Evolutionary conservation across 441 rosid species (phyloP).

Genomic region (Adansonia grandidieri): DNA sequence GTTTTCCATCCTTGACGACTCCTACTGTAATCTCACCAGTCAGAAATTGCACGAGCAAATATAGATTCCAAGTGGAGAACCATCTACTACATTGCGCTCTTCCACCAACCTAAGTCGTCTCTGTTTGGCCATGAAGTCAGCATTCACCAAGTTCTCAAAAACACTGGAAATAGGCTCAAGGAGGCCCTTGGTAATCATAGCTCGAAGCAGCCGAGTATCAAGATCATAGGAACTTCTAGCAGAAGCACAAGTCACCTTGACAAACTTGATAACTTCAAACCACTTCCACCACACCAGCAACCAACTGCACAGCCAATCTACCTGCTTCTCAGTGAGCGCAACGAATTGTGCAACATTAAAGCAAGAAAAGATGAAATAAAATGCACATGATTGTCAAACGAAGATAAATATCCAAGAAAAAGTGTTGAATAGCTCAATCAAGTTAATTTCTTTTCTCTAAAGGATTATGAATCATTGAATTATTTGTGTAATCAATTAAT

Average conservation of each 20-base stretch:
- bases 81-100: constrained; percentile 54
- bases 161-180: constrained; percentile 62
- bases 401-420: constrained; percentile 14
- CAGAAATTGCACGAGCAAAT: constrained; percentile 61
- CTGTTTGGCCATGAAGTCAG: constrained; percentile 65
- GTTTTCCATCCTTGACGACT: constrained; percentile 60
- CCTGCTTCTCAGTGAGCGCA: constrained; percentile 66
- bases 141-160: constrained; percentile 63
- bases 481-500: not conserved
- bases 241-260: constrained; percentile 56
- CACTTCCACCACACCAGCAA: constrained; percentile 56
- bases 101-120: constrained; percentile 57
- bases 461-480: not conserved
- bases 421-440: not conserved
- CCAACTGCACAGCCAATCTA: constrained; percentile 61
- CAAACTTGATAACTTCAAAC: constrained; percentile 40
- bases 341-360: constrained; percentile 51
- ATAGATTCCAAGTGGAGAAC: constrained; percentile 64
- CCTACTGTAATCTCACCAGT: constrained; percentile 53
- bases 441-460: not conserved
- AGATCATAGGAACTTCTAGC: constrained; percentile 63
- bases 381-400: not conserved
- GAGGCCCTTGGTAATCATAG: constrained; percentile 65
- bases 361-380: constrained; percentile 14
- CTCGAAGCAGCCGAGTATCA: constrained; percentile 66